phyloP scores from a whole-genome alignment of 345 rosid species.

The Pistacia integerrima region DNA sequence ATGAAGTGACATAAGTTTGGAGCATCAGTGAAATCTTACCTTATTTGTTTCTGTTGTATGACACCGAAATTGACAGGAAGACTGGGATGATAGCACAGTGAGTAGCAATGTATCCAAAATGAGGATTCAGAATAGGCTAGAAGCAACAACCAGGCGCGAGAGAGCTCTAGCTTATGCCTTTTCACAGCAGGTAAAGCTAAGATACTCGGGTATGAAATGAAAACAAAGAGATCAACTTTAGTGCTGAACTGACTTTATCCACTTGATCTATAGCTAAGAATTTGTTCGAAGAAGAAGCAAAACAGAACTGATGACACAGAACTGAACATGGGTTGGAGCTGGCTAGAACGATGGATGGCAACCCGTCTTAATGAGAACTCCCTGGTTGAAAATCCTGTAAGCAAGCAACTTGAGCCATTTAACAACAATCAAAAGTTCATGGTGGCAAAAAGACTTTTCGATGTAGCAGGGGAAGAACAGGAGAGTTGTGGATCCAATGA shows the following conservation, averaged over 20 bases:
- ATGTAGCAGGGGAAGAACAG: conserved; percentile 59
- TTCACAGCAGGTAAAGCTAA: conserved; percentile 75
- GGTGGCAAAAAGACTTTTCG: conserved; percentile 31
- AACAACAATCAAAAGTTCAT: conserved; percentile 28
- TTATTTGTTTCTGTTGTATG: background rate
- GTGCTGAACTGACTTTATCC: background rate
- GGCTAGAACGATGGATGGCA: conserved; percentile 96
- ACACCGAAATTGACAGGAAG: conserved; percentile 53
- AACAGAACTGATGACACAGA: conserved; percentile 39
- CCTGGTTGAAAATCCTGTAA: conserved; percentile 26
- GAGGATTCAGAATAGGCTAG: conserved; percentile 69
- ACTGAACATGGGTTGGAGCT: conserved; percentile 67
- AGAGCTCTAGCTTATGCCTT: conserved; percentile 91
- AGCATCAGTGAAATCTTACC: background rate
- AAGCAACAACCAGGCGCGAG: conserved; percentile 76
- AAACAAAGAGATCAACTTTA: conserved; percentile 2
- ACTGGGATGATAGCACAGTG: conserved; percentile 92
- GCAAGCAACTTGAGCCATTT: conserved; percentile 32
- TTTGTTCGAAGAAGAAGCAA: conserved; percentile 71
- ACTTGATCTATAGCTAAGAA: conserved; percentile 46
- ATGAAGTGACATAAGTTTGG: background rate
- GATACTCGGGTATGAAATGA: background rate
- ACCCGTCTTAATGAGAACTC: conserved; percentile 63
- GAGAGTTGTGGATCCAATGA: conserved; percentile 94
- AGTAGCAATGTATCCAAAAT: conserved; percentile 66